Conservation (phyloP, 768 basidiomycete species). For the Amanita muscaria region DNA sequence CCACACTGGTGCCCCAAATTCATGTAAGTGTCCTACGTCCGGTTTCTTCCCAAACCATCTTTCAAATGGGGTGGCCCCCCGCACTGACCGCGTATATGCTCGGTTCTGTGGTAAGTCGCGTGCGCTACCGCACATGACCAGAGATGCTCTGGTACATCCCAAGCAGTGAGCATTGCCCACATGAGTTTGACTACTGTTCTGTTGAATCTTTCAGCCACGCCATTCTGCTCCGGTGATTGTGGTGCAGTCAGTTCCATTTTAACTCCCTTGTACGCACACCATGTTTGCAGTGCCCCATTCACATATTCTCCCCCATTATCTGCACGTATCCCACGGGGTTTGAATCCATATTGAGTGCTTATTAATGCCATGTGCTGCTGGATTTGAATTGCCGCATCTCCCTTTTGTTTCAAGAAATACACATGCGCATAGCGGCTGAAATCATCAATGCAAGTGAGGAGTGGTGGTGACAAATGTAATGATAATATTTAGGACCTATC, state of each 20-base stretch:
- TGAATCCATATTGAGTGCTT: conserved; percentile 13
- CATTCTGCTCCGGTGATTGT: conserved; percentile 22
- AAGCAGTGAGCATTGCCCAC: conserved; percentile 16
- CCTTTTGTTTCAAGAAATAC: neutral
- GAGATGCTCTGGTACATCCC: conserved; percentile 12
- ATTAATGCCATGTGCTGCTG: conserved; percentile 3
- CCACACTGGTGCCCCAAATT: conserved; percentile 14
- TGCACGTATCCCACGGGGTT: conserved; percentile 9
- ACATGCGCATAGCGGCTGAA: too few relatives aligned
- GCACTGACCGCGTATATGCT: conserved; percentile 7
- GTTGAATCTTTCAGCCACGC: conserved; percentile 24
- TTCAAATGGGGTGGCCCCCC: conserved; percentile 13
- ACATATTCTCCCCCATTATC: conserved; percentile 21
- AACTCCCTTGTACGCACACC: conserved; percentile 16
- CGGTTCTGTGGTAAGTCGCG: conserved; percentile 15
- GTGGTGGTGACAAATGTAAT: too few relatives aligned
- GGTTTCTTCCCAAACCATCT: conserved; percentile 14
- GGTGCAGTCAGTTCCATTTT: conserved; percentile 19
- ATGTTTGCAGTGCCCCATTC: conserved; percentile 11
- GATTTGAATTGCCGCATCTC: neutral
- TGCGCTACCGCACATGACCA: conserved; percentile 16
- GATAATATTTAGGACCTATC: too few relatives aligned
- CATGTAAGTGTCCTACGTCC: conserved; percentile 17
- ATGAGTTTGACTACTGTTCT: conserved; percentile 15
- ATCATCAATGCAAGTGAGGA: too few relatives aligned